Conservation (phyloP, 164 flowering plant species). For the Stephania japonica region DNA sequence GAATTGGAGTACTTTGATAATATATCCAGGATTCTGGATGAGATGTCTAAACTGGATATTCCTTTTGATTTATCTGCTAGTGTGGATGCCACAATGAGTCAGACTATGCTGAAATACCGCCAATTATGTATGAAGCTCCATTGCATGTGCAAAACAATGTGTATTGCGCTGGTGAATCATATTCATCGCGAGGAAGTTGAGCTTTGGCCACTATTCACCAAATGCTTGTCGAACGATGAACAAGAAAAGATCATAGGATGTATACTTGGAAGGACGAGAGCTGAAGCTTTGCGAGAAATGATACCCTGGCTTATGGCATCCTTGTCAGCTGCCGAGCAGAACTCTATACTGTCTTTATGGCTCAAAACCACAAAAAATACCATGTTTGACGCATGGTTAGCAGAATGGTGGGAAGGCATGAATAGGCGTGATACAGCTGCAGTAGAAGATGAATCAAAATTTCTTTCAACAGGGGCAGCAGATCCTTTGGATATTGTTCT, state of each 20-base stretch:
- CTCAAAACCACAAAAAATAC: conserved; percentile 58
- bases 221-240: conserved; percentile 57
- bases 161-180: conserved; percentile 48
- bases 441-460: conserved; percentile 23
- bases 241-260: conserved; percentile 66
- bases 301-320: conserved; percentile 75
- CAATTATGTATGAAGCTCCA: conserved; percentile 56
- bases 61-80: conserved; percentile 14
- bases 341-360: conserved; percentile 57
- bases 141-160: conserved; percentile 51
- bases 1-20: conserved; percentile 44
- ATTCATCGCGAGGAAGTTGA: conserved; percentile 67
- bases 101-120: conserved; percentile 22
- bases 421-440: conserved; percentile 14
- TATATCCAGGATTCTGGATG: conserved; percentile 42
- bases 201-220: conserved; percentile 62
- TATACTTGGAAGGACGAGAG: conserved; percentile 72
- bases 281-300: conserved; percentile 66
- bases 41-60: conserved; percentile 38
- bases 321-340: conserved; percentile 53
- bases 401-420: conserved; percentile 80
- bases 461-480: conserved; percentile 22
- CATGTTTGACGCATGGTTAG: conserved; percentile 83
- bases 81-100: conserved; percentile 14
- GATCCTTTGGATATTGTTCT: conserved; percentile 51